These are phyloP conservation scores for Komagataella ulmi DNA, from an alignment of 805 yeast genomes.

Conservation along the genomic window DNA sequence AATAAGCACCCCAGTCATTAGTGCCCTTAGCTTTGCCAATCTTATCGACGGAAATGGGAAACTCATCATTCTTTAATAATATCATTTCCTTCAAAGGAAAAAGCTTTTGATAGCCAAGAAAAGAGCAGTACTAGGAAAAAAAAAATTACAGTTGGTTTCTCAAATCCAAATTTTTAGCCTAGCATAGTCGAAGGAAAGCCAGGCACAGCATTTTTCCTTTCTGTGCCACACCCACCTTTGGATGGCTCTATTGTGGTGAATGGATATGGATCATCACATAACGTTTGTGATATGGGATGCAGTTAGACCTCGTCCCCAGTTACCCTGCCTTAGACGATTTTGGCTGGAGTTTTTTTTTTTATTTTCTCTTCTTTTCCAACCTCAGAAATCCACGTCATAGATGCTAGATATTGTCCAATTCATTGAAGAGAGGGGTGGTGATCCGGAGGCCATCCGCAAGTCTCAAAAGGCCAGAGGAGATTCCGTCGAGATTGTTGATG, in stretches of 20 bases:
- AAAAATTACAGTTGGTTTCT: not conserved
- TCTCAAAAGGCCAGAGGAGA: slow-evolving; percentile 94
- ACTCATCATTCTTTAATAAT: not conserved
- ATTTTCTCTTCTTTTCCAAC: not conserved
- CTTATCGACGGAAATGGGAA: not conserved
- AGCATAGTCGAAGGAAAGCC: not conserved
- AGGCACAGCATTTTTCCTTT: not conserved
- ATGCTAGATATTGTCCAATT: slow-evolving; percentile 93
- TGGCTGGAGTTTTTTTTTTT: not conserved
- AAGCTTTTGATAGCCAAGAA: not conserved
- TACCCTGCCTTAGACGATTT: not conserved
- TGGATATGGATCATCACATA: not conserved
- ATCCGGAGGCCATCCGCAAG: slow-evolving; percentile 75
- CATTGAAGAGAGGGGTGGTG: slow-evolving; percentile 93
- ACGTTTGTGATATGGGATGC: not conserved
- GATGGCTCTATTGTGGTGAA: not conserved
- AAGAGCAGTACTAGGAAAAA: not conserved
- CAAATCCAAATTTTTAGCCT: not conserved
- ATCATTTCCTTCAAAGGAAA: not conserved
- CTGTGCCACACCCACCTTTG: not conserved
- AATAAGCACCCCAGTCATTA: not conserved
- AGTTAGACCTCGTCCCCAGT: not conserved
- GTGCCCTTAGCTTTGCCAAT: not conserved
- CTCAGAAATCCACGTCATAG: not conserved
- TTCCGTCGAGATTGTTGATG: slow-evolving; percentile 90